Percentiles rank a stretch among this genome's conserved stretches.
Evolutionary conservation across 129 eudicot species (phyloP).

Genomic region (Flaveria robusta): DNA sequence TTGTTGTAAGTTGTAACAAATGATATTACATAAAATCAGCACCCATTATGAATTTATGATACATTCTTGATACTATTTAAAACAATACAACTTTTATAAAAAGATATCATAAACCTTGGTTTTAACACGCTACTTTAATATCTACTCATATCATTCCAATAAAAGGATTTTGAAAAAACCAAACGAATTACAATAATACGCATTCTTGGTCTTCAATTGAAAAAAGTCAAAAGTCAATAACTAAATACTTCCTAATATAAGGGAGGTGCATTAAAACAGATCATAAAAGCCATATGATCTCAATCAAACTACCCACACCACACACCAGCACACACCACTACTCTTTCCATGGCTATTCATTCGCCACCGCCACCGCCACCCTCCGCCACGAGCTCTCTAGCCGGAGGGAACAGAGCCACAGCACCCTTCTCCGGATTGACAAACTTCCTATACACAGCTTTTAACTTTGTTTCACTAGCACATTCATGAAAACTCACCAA

Average conservation of each 20-base stretch:
- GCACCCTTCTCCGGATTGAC: slow-evolving; percentile 47
- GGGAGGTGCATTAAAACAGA: not conserved
- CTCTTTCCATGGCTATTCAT: not conserved
- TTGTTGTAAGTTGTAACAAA: too few relatives aligned
- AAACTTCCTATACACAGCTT: slow-evolving; percentile 53
- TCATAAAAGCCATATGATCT: slow-evolving; percentile 39
- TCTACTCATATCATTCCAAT: not conserved
- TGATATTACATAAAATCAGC: too few relatives aligned
- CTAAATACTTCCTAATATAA: slow-evolving; percentile 19
- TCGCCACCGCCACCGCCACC: slow-evolving; percentile 1
- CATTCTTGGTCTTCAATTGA: not conserved
- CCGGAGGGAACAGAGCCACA: slow-evolving; percentile 55
- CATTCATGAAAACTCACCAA: slow-evolving; percentile 49
- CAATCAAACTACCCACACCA: slow-evolving; percentile 8
- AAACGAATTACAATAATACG: not conserved
- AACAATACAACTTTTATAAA: not conserved
- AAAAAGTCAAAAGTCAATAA: slow-evolving; percentile 9
- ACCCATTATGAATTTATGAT: too few relatives aligned
- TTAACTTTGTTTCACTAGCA: slow-evolving; percentile 48
- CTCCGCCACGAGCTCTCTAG: slow-evolving; percentile 34
- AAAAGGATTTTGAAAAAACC: not conserved
- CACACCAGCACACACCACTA: not conserved
- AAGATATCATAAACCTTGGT: not conserved
- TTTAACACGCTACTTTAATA: not conserved
- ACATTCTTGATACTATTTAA: too few relatives aligned